These are phyloP conservation scores for Alternaria sp. DNA, from an alignment of 2,329 filamentous ascomycete genomes.

Conservation along the genomic window DNA sequence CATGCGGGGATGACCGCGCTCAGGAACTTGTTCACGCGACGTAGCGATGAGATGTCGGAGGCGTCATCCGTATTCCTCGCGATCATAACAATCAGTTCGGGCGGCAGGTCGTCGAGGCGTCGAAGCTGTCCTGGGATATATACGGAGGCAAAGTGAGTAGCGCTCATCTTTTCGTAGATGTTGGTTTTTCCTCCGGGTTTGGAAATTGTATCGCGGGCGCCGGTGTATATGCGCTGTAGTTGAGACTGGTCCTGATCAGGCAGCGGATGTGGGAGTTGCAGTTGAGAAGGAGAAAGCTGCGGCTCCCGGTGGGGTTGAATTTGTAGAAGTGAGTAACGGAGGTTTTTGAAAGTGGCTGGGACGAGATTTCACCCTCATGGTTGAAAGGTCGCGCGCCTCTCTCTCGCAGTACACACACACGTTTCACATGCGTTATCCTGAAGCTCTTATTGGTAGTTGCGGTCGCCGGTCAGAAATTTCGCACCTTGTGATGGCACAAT, in stretches of 20 bases:
- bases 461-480: neutral
- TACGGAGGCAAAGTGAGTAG: neutral
- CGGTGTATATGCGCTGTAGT: neutral
- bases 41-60: neutral
- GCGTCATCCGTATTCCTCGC: neutral
- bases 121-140: neutral
- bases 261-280: neutral
- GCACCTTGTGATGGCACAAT: neutral
- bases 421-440: neutral
- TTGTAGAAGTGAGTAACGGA: neutral
- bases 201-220: neutral
- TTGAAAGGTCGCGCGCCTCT: neutral
- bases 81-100: neutral
- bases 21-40: neutral
- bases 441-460: neutral
- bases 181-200: neutral
- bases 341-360: neutral
- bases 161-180: neutral
- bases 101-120: constrained; percentile 18
- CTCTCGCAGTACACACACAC: neutral
- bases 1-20: neutral
- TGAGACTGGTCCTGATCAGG: neutral
- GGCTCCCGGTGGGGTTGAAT: neutral
- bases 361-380: neutral
- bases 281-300: neutral